Evolutionary conservation across 192 early-diverging fungal species (phyloP), one percentile per base, ranked within the genome.

Genomic region (Ambispora gerdemannii): DNA sequence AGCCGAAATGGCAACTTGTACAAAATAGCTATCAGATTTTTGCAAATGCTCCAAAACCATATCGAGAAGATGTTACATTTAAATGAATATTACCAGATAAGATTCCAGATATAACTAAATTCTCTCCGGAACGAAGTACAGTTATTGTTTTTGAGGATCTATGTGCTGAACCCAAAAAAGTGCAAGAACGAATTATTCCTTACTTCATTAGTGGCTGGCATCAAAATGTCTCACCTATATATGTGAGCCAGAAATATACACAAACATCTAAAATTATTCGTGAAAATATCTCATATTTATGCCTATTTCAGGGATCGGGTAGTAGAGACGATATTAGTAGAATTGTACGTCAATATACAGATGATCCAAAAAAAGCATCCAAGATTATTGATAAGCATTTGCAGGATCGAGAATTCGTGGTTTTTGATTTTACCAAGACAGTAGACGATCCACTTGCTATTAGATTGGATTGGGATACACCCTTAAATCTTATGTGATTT

Each of bases 321-420:
- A 61, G 30, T 8, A 33, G 0, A 61, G 59, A 61, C 10, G 59
- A 61, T 7, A 13, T 61, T 33, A 32, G 1, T 34, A 8, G 59
- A 61, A 61, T 61, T 31, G 30, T 61, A 8, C 28, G 59, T 8
- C 28, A 33, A 61, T 61, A 61, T 61, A n/a, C n/a, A n/a, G n/a
- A n/a, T n/a, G n/a, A n/a, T n/a, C n/a, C n/a, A n/a, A n/a, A n/a
- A n/a, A n/a, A n/a, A n/a, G n/a, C n/a, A n/a, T n/a, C n/a, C n/a
- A n/a, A n/a, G n/a, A n/a, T n/a, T n/a, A n/a, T n/a, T 60, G 58
- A 60, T 60, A 60, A 60, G 25, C 27, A 61, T 61, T 61, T 61
- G 10, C 20, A 20, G 8, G 59, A 61, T 31, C 59, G 3, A 10
- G 34, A 61, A 3, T 30, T 31, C 34, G 20, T 61, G 1, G n/a